Conservation (phyloP, 2,329 filamentous ascomycete species). For the Whalleya microplaca region DNA sequence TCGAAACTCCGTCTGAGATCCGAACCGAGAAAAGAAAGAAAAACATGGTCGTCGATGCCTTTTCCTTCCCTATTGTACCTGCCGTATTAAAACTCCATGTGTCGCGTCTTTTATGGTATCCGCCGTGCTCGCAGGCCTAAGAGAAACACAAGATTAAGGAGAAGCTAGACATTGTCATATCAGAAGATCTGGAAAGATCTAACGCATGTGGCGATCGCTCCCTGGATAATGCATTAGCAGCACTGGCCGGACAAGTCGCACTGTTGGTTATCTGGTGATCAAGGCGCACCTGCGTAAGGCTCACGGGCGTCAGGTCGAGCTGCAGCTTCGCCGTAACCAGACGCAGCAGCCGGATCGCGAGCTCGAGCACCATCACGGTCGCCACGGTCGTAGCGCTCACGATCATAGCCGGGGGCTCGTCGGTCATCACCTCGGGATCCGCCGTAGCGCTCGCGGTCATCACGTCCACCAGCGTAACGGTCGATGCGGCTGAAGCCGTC, state of each 20-base stretch:
- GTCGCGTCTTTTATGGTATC: slow-evolving; percentile 37
- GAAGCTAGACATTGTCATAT: slow-evolving; percentile 22
- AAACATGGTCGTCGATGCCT: slow-evolving; percentile 34
- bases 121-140: slow-evolving; percentile 35
- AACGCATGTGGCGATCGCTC: slow-evolving; percentile 27
- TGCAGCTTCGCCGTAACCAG: slow-evolving; percentile 46
- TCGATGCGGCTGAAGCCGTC: slow-evolving; percentile 34
- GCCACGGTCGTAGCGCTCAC: slow-evolving; percentile 52
- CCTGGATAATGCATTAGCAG: slow-evolving; percentile 33
- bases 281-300: slow-evolving; percentile 46
- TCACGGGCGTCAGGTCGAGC: slow-evolving; percentile 47
- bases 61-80: slow-evolving; percentile 41
- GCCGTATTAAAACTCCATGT: slow-evolving; percentile 39
- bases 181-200: slow-evolving; percentile 16
- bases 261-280: slow-evolving; percentile 20
- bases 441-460: slow-evolving; percentile 35
- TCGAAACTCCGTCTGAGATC: slow-evolving; percentile 30
- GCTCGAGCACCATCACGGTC: slow-evolving; percentile 44
- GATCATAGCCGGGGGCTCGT: slow-evolving; percentile 34
- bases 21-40: slow-evolving; percentile 23
- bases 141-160: slow-evolving; percentile 32
- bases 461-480: slow-evolving; percentile 33
- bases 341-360: slow-evolving; percentile 45
- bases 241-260: slow-evolving; percentile 23
- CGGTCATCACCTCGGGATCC: slow-evolving; percentile 29